Percentiles rank a stretch among this genome's conserved stretches.
These are phyloP conservation scores for Middelhovenomyces tepae DNA, from an alignment of 805 yeast species.

Conservation along the genomic window DNA sequence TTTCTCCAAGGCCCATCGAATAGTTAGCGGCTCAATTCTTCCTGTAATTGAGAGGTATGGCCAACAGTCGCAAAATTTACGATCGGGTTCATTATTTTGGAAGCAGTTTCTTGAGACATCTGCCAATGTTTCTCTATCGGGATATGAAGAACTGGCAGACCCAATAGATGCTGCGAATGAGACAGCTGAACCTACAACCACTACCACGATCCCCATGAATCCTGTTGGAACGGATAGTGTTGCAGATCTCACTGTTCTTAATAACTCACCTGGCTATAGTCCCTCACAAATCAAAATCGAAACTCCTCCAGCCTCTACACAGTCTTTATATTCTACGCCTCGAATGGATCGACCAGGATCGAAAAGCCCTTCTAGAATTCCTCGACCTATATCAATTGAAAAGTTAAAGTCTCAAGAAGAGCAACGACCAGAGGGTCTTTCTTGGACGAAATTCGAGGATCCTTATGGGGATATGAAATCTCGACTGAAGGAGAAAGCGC, in stretches of 20 bases:
- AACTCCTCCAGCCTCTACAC: too few species aligned
- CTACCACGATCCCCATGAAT: constrained; percentile 9
- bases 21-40: constrained; percentile 56
- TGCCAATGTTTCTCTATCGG: constrained; percentile 54
- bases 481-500: too few species aligned
- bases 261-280: constrained; percentile 4
- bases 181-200: constrained; percentile 9
- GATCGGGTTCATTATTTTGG: constrained; percentile 56
- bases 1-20: constrained; percentile 55
- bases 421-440: too few species aligned
- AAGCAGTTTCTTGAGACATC: constrained; percentile 69
- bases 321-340: too few species aligned
- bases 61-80: constrained; percentile 43
- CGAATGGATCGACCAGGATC: too few species aligned
- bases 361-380: too few species aligned
- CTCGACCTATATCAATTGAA: too few species aligned
- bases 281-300: constrained; percentile 4
- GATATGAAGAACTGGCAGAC: constrained; percentile 35
- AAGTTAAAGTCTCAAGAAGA: too few species aligned
- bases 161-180: constrained; percentile 10
- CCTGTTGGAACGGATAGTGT: constrained; percentile 12
- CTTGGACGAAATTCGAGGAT: too few species aligned
- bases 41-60: constrained; percentile 62
- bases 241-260: constrained; percentile 5
- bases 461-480: too few species aligned